A percentile compares a stretch with the other conserved stretches of the same genome.
Evolutionary conservation across 306 rosid genomes (phyloP).

Genomic region (Casuarina cunninghamiana): DNA sequence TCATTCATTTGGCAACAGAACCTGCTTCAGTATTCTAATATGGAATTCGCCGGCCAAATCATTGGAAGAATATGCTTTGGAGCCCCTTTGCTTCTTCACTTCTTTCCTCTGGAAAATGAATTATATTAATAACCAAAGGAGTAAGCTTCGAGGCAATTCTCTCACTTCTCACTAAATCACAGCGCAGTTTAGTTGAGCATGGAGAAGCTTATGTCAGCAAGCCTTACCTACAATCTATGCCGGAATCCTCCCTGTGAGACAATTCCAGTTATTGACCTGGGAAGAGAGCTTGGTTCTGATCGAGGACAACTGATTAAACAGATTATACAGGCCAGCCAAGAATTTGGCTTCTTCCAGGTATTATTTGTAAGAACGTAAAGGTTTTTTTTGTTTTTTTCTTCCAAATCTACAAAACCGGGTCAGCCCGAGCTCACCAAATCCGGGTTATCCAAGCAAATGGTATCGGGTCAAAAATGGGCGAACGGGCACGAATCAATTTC

Average conservation of each 20-base stretch:
- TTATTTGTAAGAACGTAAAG: not conserved
- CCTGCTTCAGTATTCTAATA: not conserved
- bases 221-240: not conserved
- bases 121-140: not conserved
- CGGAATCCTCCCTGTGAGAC: conserved; percentile 1
- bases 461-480: too few relatives aligned
- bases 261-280: conserved; percentile 9
- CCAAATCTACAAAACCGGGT: too few relatives aligned
- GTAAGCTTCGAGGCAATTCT: not conserved
- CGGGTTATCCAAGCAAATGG: too few relatives aligned
- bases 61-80: not conserved
- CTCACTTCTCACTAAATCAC: not conserved
- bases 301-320: conserved; percentile 10
- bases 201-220: conserved; percentile 25
- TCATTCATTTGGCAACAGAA: not conserved
- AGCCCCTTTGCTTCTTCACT: not conserved
- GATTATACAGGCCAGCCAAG: conserved; percentile 16
- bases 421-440: too few relatives aligned
- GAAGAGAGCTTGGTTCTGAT: conserved; percentile 3
- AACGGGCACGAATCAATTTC: too few relatives aligned
- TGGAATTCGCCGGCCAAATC: not conserved
- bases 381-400: not conserved
- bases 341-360: conserved; percentile 25
- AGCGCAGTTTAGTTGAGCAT: not conserved
- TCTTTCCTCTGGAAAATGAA: not conserved